Evolutionary conservation across 2,329 filamentous ascomycete species (phyloP), one percentile per base, ranked within the genome.

Genomic region (Nemania abortiva): DNA sequence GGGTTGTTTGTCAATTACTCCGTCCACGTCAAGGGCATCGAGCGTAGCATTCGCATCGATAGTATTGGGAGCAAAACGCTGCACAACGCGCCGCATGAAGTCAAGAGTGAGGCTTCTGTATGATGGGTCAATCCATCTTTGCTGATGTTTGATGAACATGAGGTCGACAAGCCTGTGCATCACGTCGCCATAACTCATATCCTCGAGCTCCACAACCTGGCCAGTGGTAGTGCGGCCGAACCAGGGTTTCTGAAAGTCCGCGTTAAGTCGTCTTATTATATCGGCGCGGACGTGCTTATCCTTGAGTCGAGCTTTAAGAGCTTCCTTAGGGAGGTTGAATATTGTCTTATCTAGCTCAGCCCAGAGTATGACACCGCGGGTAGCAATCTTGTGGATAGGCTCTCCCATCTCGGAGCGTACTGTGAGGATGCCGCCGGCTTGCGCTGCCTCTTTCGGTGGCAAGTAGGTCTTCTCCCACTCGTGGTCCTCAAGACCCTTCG

Each of bases 401-500:
- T 99, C 95, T 55, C 96, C 96, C 96, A 98, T 98, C 83, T 98
- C 96, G 1, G 96, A 99, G 72, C 94, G 90, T 55, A 99, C 96
- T 27, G 96, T 98, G 76, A 98, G 95, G 72, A 99, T 90, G 80
- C 96, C 96, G 76, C 96, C 96, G 66, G 94, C 92, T 29, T 94
- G 87, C 22, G 92, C 93, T 84, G 95, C 94, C 24, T 54, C 50
- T 54, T 29, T 54, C 6, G 34, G 34, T 39, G 7, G 31, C 24
- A n/a, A n/a, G 85, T 97, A 97, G 4, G 94, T 96, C 83, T 94
- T 90, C 82, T 97, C 94, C 95, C 95, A 98, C 73, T 95, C 87
- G 71, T 80, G 81, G 77, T 97, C 94, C 57, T 92, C 91, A 42
- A 97, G 85, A 80, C 95, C 95, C 69, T 90, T 88, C 3, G 94